Evolutionary conservation across 768 basidiomycete species (phyloP), one percentile per base, ranked within the genome.

Genomic region (Hypsizygus marmoreus): DNA sequence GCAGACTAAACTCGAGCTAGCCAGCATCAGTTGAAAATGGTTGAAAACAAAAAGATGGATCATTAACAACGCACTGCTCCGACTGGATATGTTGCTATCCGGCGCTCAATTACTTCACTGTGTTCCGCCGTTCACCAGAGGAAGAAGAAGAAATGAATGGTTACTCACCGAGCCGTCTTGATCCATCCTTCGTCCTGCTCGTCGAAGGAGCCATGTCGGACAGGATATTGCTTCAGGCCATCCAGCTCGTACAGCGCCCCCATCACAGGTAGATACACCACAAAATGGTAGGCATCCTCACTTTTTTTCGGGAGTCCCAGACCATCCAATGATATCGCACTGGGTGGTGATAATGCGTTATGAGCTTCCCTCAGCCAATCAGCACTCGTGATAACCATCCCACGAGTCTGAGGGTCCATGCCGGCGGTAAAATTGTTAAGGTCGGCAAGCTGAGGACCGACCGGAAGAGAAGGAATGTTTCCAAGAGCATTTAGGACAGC

Each of bases 261-360:
- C 66, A 84, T 76, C 32, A 84, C 70, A 4, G 95, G 95, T 37
- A 95, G 70, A 64, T 97, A 99, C 9, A 95, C 87, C 31, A 98
- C 85, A 59, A 98, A 99, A 58, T 99, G 95, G 65, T 95, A 99
- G 10, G 95, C 95, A 57, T 98, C 97, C 60, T 80, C 78, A 41
- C 69, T 67, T 55, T 71, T 82, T 54, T 73, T 87, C 20, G 79
- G 80, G 16, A 88, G 71, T 17, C 81, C 84, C 17, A 92, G 76
- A 14, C 93, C 91, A 58, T 93, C 90, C 42, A 95, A 71, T 5
- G 91, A 91, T 55, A 97, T 89, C 0, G 91, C 82, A 47, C 80
- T 87, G 11, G 94, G 92, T 28, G 93, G 91, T 9, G 95, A 92
- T 55, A 98, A 84, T 13, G 91, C 80, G 60, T 99, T 99, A 64